Percentiles rank a stretch among this genome's conserved stretches.
These are phyloP conservation scores for Starmerella tilneyi DNA, from an alignment of 805 yeast species.

Conservation along the genomic window DNA sequence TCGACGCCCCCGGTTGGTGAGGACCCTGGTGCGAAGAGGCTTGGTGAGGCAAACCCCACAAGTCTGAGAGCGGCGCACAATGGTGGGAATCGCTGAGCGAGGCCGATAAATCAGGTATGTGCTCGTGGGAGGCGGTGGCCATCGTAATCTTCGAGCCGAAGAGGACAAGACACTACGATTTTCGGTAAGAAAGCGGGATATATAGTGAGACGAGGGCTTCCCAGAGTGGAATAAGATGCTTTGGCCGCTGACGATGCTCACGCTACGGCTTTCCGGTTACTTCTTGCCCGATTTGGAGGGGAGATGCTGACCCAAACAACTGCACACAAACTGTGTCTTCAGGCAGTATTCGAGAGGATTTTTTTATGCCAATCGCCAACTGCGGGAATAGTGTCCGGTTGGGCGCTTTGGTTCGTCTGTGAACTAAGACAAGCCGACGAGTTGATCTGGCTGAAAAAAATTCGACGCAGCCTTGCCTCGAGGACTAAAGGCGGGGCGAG, in stretches of 20 bases:
- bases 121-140: conserved; percentile 28
- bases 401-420: neutral
- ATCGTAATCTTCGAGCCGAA: conserved; percentile 6
- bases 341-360: neutral
- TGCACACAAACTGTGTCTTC: neutral
- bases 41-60: conserved; percentile 25
- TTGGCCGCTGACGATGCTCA: neutral
- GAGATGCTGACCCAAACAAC: neutral
- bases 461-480: conserved; percentile 9
- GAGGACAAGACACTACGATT: conserved; percentile 1
- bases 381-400: conserved; percentile 1
- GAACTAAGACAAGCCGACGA: neutral
- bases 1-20: no score
- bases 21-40: neutral
- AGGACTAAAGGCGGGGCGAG: conserved; percentile 10
- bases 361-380: neutral
- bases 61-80: conserved; percentile 25
- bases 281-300: conserved; percentile 6
- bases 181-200: neutral
- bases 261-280: neutral
- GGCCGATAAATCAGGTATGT: conserved; percentile 26
- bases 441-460: conserved; percentile 15
- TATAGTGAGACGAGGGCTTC: neutral
- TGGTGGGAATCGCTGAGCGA: conserved; percentile 23
- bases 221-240: neutral